phyloP scores from a whole-genome alignment of 2,329 filamentous ascomycete genomes.

The Torrubiellomyces zombiae region DNA sequence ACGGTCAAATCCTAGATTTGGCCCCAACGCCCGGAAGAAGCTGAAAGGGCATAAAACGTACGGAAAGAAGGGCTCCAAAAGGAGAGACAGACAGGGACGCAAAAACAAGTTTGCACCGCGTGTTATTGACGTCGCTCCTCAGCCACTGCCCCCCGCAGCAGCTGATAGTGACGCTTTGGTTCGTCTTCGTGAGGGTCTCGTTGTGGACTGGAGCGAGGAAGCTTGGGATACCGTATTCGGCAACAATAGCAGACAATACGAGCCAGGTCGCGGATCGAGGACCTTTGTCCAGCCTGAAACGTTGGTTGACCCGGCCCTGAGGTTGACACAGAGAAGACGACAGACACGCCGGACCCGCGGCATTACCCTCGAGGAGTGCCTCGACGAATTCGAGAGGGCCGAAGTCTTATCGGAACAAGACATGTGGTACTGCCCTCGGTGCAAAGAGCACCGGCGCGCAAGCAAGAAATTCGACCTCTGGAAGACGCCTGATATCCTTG shows the following conservation, averaged over 20 bases:
- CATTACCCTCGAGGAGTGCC: slow-evolving; percentile 73
- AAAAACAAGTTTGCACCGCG: slow-evolving; percentile 21
- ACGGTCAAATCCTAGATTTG: slow-evolving; percentile 11
- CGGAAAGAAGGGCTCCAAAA: slow-evolving; percentile 31
- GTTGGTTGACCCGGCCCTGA: slow-evolving; percentile 46
- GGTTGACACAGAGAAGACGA: slow-evolving; percentile 45
- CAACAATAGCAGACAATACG: slow-evolving; percentile 12
- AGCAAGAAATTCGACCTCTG: slow-evolving; percentile 96
- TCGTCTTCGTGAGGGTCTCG: slow-evolving; percentile 64
- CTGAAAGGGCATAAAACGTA: slow-evolving; percentile 27
- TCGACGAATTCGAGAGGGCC: slow-evolving; percentile 86
- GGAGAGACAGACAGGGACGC: slow-evolving; percentile 24
- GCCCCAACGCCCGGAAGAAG: slow-evolving; percentile 27
- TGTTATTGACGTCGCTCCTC: slow-evolving; percentile 13
- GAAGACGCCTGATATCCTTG: slow-evolving; percentile 88
- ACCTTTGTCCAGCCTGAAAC: slow-evolving; percentile 38
- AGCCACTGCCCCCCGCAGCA: slow-evolving; percentile 20
- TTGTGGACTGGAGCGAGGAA: slow-evolving; percentile 69
- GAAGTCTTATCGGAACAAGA: slow-evolving; percentile 91
- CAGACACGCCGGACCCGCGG: slow-evolving; percentile 41
- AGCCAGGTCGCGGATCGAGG: slow-evolving; percentile 38
- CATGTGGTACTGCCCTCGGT: slow-evolving; percentile 92
- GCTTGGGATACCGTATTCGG: slow-evolving; percentile 58
- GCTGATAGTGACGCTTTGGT: slow-evolving; percentile 47
- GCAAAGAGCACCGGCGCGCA: slow-evolving; percentile 82